Base-by-base conservation (phyloP, 192 early-diverging fungal species). In the Chytriomyces hyalinus region DNA sequence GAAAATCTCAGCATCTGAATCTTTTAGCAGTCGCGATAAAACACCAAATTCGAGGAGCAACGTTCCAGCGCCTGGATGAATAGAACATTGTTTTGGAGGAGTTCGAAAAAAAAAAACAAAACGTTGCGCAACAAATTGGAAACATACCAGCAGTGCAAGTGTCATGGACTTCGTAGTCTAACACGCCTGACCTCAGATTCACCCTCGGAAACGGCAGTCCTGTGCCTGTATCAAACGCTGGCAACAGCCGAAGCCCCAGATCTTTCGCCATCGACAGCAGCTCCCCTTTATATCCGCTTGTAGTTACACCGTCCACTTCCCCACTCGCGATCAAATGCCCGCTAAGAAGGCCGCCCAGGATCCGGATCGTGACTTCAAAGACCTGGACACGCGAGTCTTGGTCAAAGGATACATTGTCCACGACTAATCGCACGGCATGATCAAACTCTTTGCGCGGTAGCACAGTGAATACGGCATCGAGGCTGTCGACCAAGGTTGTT, bases 351-450 rank as follows among this genome's bases (percentile, higher is more conserved):
- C 53, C 94, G 3, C 97, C 97, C 11, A 99, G 82, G 61, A 94
- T 88, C 28, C 97, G 85, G 65, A 99, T 99, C 48, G 94, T 97
- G 28, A 92, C 88, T 84, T 99, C 97, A 87, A 99, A 99, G 10
- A 98, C 94, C 82, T 97, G 95, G 6, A 99, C 94, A 62, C 92
- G 88, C 65, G 87, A 91, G 83, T 99, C 91, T 73, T 91, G 84
- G 80, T 97, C 86, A 78, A 97, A 97, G 26, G 84, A 78, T 0
- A 94, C 87, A 20, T 89, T 81, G 43, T 92, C 75, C 49, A 93
- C 85, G 28, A 91, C 88, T 47, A 89, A 80, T 9, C 78, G 70
- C 28, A 95, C 88, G 13, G 90, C 89, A 36, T 87, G 44, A 44
- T 90, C 85, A 83, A 96, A 96, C 67, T 75, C 87, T 17, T 70